Evolutionary conservation across 164 flowering plant species (phyloP), one percentile per base, ranked within the genome.

Genomic region (Magnolia sinica): DNA sequence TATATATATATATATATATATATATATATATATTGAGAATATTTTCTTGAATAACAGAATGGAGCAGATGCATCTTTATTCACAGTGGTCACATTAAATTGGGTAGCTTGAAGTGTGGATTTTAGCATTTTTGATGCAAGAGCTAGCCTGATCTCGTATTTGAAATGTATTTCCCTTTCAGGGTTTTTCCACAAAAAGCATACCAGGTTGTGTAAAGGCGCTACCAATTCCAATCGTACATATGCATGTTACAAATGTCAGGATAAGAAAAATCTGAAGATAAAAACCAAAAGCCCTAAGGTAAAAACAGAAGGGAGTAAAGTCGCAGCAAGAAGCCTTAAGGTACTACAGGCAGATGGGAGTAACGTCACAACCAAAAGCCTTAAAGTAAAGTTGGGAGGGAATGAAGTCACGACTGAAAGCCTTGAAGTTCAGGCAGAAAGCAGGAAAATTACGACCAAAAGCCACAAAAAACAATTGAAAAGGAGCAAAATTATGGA

Each of bases 151-250:
- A 77, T 37, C 24, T 80, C 70, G 45, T 71, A 49, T 72, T 68
- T 18, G 13, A 55, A 66, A 24, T 71, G 23, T 71, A 49, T 75
- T 31, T 61, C 45, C 52, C 16, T 52, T 55, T 82, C 91, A 95
- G 99, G 92, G 7, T 89, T 79, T 82, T 95, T 93, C 75, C 99
- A 95, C 75, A 89, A 82, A 80, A 89, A 88, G 81, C 99, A 95
- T 85, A 89, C 82, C 68, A 88, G 66, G 80, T 90, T 83, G 80
- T 86, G 86, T 74, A 74, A 83, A 77, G 88, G 84, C 37, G 64
- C 87, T 51, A 76, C 70, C 24, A 55, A 73, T 76, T 72, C 86
- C 37, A 82, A 82, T 27, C 83, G 86, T 73, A 81, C 76, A 52
- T 91, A 87, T 80, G 80, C 89, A 59, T 95, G 98, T 82, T 90